Percentiles rank a stretch among this genome's conserved stretches.
Evolutionary conservation across 495 filamentous ascomycete species (phyloP).

Genomic region (Talaromyces nanjingensis): DNA sequence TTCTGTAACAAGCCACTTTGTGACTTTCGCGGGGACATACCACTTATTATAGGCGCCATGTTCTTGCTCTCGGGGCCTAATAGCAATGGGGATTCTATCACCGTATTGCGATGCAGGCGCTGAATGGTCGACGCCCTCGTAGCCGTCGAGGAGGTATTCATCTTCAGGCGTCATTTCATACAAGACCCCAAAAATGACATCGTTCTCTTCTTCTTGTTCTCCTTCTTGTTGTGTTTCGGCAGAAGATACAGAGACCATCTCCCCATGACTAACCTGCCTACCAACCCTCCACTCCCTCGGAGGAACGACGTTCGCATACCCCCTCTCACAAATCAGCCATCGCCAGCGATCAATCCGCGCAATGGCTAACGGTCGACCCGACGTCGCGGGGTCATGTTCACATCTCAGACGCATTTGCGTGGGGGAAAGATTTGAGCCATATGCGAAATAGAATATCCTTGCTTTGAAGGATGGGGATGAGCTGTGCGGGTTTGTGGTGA

Average conservation of each 20-base stretch:
- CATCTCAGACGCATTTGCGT: constrained; percentile 62
- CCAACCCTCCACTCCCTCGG: constrained; percentile 21
- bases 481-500: not conserved
- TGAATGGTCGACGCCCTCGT: constrained; percentile 32
- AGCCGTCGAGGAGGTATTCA: constrained; percentile 33
- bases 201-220: constrained; percentile 15
- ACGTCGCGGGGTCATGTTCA: constrained; percentile 40
- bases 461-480: not conserved
- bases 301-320: constrained; percentile 63
- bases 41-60: constrained; percentile 33
- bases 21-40: constrained; percentile 27
- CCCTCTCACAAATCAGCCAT: constrained; percentile 61
- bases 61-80: constrained; percentile 38
- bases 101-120: constrained; percentile 11
- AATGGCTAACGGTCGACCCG: constrained; percentile 40
- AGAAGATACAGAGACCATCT: constrained; percentile 16
- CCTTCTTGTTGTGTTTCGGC: not conserved
- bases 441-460: constrained; percentile 58
- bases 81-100: constrained; percentile 22
- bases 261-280: constrained; percentile 14
- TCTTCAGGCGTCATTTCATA: constrained; percentile 44
- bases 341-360: constrained; percentile 44
- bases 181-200: constrained; percentile 51
- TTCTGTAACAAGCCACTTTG: constrained; percentile 26
- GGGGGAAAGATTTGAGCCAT: constrained; percentile 65